Evolutionary conservation across 768 basidiomycete genomes (phyloP), one percentile per base, ranked within the genome.

Genomic region (Suillus weaverae): DNA sequence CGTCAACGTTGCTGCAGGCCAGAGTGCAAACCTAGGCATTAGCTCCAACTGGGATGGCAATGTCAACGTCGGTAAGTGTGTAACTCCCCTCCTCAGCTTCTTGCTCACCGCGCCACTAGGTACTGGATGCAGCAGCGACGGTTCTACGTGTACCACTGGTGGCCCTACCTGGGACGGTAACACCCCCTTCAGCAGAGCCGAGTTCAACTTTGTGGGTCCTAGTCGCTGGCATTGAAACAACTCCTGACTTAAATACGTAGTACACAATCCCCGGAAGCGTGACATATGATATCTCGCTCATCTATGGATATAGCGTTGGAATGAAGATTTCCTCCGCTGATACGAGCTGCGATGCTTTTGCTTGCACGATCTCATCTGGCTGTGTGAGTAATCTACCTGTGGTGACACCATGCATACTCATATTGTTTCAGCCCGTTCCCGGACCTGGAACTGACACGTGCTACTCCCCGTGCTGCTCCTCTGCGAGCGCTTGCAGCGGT

Each of bases 281-380:
- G 54, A 77, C 75, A 53, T 75, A 75, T 32, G 75, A 77, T 36
- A 76, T 77, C 30, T 77, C 74, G 22, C 68, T 75, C 59, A 77
- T 75, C 64, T 77, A 77, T 11, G 75, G 74, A 0, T 75, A 75
- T 63, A 77, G 77, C 14, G 74, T 77, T 22, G 74, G 74, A 35
- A 75, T 75, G 75, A n/a, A 77, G 55, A 77, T 75, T 16, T 77
- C 74, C 26, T 75, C 75, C 0, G 61, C 69, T 1, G 70, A 77
- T 43, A 0, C 11, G 2, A 53, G 62, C 60, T 75, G 74, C n/a
- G 74, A 75, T 13, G 67, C 65, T 18, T 75, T 72, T 33, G 74
- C 75, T n/a, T 75, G 75, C 44, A 77, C 70, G 5, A 74, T 75
- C 36, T 51, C 59, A 33, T 77, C 75, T 0, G 72, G 75, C 35